Evolutionary conservation across 495 filamentous ascomycete species (phyloP).

Genomic region (Hyaloscypha variabilis): DNA sequence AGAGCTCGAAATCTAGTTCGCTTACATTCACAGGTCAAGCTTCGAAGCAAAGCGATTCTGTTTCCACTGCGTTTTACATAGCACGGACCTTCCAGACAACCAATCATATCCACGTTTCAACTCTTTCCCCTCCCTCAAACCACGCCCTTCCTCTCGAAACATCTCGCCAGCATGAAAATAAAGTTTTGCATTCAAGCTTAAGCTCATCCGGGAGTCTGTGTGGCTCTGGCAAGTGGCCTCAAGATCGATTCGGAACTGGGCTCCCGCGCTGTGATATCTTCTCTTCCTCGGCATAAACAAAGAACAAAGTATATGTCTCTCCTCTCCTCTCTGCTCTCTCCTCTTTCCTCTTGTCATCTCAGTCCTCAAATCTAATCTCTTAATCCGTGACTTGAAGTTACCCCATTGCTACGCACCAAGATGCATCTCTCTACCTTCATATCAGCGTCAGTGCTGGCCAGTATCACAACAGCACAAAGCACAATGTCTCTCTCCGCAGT

Average conservation of each 20-base stretch:
- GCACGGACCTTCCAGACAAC: conserved; percentile 14
- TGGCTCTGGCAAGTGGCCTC: background rate
- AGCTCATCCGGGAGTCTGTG: conserved; percentile 7
- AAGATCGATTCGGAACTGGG: background rate
- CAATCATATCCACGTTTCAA: conserved; percentile 13
- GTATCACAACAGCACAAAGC: conserved; percentile 36
- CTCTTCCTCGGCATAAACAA: background rate
- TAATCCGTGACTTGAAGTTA: background rate
- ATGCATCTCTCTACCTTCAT: conserved; percentile 43
- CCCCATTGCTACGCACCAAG: background rate
- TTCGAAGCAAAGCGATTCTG: background rate
- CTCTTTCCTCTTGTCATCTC: background rate
- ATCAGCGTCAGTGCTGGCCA: conserved; percentile 25
- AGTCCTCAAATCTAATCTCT: background rate
- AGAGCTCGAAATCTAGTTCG: background rate
- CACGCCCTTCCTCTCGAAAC: background rate
- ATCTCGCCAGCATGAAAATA: background rate
- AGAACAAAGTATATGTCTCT: background rate
- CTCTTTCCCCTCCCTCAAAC: background rate
- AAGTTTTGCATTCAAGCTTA: background rate
- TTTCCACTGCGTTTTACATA: conserved; percentile 13
- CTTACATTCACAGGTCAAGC: background rate
- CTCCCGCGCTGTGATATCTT: conserved; percentile 13
- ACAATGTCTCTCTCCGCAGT: conserved; percentile 37
- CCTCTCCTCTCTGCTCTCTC: background rate